Evolutionary conservation across 257 asterid species (phyloP).

Genomic region (Capsicum pubescens): DNA sequence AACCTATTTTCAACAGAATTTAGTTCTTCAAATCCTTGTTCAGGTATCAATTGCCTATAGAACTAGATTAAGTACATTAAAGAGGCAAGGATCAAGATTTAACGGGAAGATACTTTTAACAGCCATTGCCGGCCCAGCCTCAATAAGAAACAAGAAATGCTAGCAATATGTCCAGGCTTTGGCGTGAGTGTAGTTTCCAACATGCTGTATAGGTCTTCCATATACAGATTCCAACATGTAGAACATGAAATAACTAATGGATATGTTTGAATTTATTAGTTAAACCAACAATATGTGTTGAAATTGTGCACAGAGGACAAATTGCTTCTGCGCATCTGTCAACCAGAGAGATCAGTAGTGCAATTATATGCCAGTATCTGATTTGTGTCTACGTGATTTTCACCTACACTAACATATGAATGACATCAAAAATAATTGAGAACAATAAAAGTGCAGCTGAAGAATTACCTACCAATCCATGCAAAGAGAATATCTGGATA

Average conservation of each 20-base stretch:
- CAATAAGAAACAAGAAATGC: not conserved
- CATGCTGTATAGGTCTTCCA: constrained; percentile 5
- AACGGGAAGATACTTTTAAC: constrained; percentile 6
- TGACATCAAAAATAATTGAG: constrained; percentile 27
- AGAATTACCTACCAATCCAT: constrained; percentile 89
- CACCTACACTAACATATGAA: constrained; percentile 17
- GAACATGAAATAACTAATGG: not conserved
- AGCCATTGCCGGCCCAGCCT: not conserved
- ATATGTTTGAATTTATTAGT: not conserved
- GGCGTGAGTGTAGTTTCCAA: not conserved
- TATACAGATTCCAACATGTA: not conserved
- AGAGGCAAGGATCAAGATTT: not conserved
- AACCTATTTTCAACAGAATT: constrained; percentile 21
- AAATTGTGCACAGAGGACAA: not conserved
- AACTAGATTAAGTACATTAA: constrained; percentile 5
- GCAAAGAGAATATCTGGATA: constrained; percentile 84
- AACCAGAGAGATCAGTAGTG: constrained; percentile 18
- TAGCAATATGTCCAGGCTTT: constrained; percentile 6
- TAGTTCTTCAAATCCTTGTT: not conserved
- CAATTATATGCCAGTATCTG: constrained; percentile 11
- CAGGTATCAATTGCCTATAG: constrained; percentile 12
- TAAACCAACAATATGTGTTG: not conserved
- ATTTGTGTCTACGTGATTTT: constrained; percentile 11
- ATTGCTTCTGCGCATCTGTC: constrained; percentile 11
- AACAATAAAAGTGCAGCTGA: constrained; percentile 29